A percentile compares a stretch with the other conserved stretches of the same genome.
These are phyloP conservation scores for Backusella australiensis DNA, from an alignment of 192 early-diverging fungal genomes.

Conservation along the genomic window DNA sequence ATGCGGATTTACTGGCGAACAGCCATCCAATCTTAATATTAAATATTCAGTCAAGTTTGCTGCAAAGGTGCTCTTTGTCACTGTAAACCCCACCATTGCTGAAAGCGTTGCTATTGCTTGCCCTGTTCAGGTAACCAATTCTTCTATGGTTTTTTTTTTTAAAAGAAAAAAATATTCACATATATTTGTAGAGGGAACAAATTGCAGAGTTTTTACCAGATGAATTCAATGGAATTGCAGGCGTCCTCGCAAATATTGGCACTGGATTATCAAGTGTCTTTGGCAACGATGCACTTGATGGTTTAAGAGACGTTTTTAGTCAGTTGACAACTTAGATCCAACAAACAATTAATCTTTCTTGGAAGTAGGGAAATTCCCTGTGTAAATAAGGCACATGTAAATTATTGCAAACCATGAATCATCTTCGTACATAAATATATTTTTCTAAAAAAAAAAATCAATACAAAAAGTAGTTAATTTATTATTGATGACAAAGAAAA, in stretches of 20 bases:
- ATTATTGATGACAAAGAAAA: neutral
- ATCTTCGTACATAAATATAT: neutral
- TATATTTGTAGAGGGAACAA: neutral
- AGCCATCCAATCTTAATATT: conserved; percentile 27
- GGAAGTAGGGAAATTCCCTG: neutral
- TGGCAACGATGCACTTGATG: neutral
- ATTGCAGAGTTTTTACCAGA: neutral
- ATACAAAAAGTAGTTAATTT: neutral
- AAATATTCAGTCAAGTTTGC: conserved; percentile 45
- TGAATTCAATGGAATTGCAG: neutral
- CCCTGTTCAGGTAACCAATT: conserved; percentile 31
- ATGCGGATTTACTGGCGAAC: conserved; percentile 40
- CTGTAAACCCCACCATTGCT: conserved; percentile 36
- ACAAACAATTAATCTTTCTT: neutral
- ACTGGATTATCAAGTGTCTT: neutral
- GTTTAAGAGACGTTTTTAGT: neutral
- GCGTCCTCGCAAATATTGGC: neutral
- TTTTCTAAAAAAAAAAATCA: neutral
- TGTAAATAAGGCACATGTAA: neutral
- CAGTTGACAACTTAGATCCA: neutral
- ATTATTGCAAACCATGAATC: neutral
- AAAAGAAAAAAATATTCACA: neutral
- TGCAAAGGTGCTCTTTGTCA: conserved; percentile 41
- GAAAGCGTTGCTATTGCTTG: conserved; percentile 34
- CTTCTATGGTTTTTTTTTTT: neutral